Conservation (phyloP, 306 rosid species). For the Psophocarpus tetragonolobus region DNA sequence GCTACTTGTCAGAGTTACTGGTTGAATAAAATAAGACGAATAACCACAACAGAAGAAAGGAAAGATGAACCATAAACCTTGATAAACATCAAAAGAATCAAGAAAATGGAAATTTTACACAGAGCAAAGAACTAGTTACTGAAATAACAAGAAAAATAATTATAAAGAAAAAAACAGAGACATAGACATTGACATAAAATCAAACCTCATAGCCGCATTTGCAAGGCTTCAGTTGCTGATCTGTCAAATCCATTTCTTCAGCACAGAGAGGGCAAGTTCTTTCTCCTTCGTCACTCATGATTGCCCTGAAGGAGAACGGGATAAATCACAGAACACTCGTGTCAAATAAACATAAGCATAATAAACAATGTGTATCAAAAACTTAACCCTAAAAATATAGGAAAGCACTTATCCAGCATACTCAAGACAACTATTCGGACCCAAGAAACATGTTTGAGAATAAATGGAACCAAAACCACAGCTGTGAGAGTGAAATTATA, state of each 20-base stretch:
- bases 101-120: neutral
- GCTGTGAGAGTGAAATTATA: neutral
- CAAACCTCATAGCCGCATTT: conserved; percentile 96
- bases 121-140: neutral
- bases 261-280: conserved; percentile 98
- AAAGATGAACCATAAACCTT: neutral
- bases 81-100: neutral
- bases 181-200: neutral
- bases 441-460: neutral
- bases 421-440: conserved; percentile 1
- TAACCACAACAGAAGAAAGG: neutral
- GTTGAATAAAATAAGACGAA: neutral
- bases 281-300: conserved; percentile 96
- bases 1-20: neutral
- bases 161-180: neutral
- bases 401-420: conserved; percentile 1
- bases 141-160: neutral
- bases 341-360: conserved; percentile 9
- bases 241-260: conserved; percentile 99
- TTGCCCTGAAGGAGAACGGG: conserved; percentile 43
- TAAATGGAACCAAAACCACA: neutral
- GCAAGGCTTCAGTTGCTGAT: conserved; percentile 98
- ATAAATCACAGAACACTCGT: neutral
- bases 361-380: conserved; percentile 11
- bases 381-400: neutral